Conservation (phyloP, 129 eudicot species). For the Pulicaria dysenterica region DNA sequence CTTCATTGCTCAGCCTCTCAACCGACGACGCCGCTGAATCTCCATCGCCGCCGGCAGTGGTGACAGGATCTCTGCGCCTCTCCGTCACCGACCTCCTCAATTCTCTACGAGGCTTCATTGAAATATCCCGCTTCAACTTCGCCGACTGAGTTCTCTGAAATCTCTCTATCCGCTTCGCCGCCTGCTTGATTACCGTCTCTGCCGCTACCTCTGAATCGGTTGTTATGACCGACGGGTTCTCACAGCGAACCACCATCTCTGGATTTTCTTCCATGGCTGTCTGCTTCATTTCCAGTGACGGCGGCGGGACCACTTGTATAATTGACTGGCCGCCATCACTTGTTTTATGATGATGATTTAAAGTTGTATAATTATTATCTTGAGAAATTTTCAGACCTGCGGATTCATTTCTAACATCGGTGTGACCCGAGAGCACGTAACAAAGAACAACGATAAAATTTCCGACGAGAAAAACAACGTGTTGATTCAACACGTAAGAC, state of each 20-base stretch:
- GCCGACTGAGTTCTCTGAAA: constrained; percentile 70
- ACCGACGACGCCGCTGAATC: constrained; percentile 13
- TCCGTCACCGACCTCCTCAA: constrained; percentile 70
- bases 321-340: constrained; percentile 1
- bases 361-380: constrained; percentile 23
- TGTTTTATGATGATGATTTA: constrained; percentile 1
- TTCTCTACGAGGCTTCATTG: constrained; percentile 38
- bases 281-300: constrained; percentile 10
- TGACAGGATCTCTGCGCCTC: constrained; percentile 18
- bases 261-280: constrained; percentile 10
- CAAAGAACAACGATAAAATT: constrained; percentile 54
- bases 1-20: constrained; percentile 43
- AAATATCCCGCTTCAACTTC: constrained; percentile 48
- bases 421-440: constrained; percentile 45
- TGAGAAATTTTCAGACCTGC: constrained; percentile 25
- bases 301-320: not conserved
- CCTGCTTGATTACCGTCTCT: constrained; percentile 51
- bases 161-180: constrained; percentile 50
- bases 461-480: constrained; percentile 72
- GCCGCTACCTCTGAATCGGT: constrained; percentile 36
- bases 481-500: constrained; percentile 50
- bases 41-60: not conserved
- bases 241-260: constrained; percentile 30
- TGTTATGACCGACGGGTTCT: constrained; percentile 29
- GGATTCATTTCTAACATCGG: constrained; percentile 26